These are phyloP conservation scores for Ambrosiella beaveri DNA, from an alignment of 2,329 filamentous ascomycete genomes.

Conservation along the genomic window DNA sequence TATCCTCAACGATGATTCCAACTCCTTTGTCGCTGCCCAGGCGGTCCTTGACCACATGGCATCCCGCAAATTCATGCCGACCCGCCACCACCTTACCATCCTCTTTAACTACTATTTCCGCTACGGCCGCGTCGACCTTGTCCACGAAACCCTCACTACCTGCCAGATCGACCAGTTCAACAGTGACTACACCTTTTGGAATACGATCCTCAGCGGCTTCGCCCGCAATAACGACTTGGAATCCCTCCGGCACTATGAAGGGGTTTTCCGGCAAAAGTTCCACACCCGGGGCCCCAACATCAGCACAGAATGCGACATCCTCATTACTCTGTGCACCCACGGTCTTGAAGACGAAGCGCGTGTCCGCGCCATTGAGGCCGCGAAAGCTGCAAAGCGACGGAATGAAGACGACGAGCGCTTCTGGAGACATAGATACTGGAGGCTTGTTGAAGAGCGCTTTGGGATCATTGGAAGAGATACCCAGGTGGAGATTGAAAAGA, in stretches of 20 bases:
- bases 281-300: slow-evolving; percentile 14
- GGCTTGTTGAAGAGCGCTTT: slow-evolving; percentile 23
- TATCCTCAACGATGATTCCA: slow-evolving; percentile 20
- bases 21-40: slow-evolving; percentile 28
- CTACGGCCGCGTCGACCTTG: slow-evolving; percentile 35
- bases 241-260: slow-evolving; percentile 24
- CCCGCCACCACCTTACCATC: slow-evolving; percentile 56
- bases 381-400: slow-evolving; percentile 9
- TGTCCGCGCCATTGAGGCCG: slow-evolving; percentile 17
- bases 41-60: slow-evolving; percentile 40
- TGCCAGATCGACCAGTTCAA: slow-evolving; percentile 22
- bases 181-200: slow-evolving; percentile 49
- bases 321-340: no score
- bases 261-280: slow-evolving; percentile 30
- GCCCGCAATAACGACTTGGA: slow-evolving; percentile 33
- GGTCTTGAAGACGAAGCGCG: slow-evolving; percentile 18
- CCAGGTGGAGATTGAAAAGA: no score
- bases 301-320: no score
- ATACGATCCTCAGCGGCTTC: slow-evolving; percentile 52
- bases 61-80: slow-evolving; percentile 31
- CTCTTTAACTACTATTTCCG: slow-evolving; percentile 51
- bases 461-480: not conserved
- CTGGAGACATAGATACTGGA: slow-evolving; percentile 35
- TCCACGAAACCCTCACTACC: slow-evolving; percentile 44
- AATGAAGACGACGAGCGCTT: slow-evolving; percentile 17